A percentile compares a stretch with the other conserved stretches of the same genome.
Conservation (phyloP, 805 yeast species). For the Torulaspora indica region DNA sequence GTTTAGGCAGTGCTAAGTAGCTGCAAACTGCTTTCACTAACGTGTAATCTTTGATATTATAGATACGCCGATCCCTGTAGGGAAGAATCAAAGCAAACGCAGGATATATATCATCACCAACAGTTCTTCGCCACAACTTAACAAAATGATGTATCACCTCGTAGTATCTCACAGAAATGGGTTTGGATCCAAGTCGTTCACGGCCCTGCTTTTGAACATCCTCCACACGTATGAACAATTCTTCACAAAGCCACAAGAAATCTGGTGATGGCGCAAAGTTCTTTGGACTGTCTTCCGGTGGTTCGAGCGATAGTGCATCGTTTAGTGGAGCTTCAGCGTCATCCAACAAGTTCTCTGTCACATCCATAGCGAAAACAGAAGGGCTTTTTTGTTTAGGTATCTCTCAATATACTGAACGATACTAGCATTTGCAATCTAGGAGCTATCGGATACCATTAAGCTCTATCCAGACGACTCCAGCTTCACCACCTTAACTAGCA, state of each 20-base stretch:
- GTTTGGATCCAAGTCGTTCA: constrained; percentile 13
- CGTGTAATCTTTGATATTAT: constrained; percentile 58
- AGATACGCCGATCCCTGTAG: constrained; percentile 56
- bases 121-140: constrained; percentile 46
- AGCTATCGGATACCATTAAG: not conserved
- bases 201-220: constrained; percentile 17
- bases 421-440: not conserved
- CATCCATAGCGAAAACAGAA: not conserved
- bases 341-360: not conserved
- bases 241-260: constrained; percentile 38
- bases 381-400: not conserved
- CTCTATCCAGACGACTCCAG: too few species aligned
- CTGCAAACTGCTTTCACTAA: constrained; percentile 49
- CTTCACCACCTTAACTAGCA: too few species aligned
- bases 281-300: constrained; percentile 11
- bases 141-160: constrained; percentile 41
- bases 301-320: not conserved
- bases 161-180: constrained; percentile 21
- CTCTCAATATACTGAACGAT: not conserved
- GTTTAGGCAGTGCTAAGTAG: constrained; percentile 54
- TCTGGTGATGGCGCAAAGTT: constrained; percentile 38
- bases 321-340: not conserved
- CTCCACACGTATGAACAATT: constrained; percentile 31
- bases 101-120: constrained; percentile 64
- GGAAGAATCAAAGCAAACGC: constrained; percentile 60